Percentiles rank a stretch among this genome's conserved stretches.
phyloP scores from a whole-genome alignment of 75 land plant genomes.

The Selaginella tamariscina region DNA sequence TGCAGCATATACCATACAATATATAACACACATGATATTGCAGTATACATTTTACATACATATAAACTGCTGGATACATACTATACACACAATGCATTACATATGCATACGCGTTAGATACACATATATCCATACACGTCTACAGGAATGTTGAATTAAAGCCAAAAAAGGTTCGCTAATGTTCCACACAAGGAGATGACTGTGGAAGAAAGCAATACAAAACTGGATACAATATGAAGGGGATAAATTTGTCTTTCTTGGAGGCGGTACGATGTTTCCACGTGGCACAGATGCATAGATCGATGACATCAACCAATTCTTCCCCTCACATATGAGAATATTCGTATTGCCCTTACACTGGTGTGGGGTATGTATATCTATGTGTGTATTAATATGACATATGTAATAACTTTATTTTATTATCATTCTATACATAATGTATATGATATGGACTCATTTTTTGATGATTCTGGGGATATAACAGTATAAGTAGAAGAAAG shows the following conservation, averaged over 20 bases:
- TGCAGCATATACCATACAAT: too few species aligned
- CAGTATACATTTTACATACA: too few species aligned
- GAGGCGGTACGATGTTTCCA: conserved; percentile 10
- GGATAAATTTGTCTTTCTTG: not conserved
- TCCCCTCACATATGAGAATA: not conserved
- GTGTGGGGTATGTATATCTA: not conserved
- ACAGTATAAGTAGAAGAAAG: too few species aligned
- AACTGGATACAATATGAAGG: conserved; percentile 13
- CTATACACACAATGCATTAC: too few species aligned
- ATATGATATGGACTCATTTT: not conserved
- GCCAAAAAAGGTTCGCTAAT: too few species aligned
- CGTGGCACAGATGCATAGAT: conserved; percentile 11
- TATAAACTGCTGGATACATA: too few species aligned
- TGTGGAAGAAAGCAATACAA: not conserved
- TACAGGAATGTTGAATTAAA: too few species aligned
- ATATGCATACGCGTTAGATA: too few species aligned
- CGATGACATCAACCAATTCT: conserved; percentile 4
- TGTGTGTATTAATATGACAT: not conserved
- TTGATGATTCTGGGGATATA: too few species aligned
- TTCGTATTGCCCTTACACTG: not conserved
- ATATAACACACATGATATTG: too few species aligned
- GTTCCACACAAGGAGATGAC: conserved; percentile 8
- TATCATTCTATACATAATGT: not conserved
- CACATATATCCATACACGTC: too few species aligned
- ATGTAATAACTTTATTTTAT: not conserved